Base-by-base conservation (phyloP, 2,329 filamentous ascomycete species). In the Hymenoscyphus repandus region DNA sequence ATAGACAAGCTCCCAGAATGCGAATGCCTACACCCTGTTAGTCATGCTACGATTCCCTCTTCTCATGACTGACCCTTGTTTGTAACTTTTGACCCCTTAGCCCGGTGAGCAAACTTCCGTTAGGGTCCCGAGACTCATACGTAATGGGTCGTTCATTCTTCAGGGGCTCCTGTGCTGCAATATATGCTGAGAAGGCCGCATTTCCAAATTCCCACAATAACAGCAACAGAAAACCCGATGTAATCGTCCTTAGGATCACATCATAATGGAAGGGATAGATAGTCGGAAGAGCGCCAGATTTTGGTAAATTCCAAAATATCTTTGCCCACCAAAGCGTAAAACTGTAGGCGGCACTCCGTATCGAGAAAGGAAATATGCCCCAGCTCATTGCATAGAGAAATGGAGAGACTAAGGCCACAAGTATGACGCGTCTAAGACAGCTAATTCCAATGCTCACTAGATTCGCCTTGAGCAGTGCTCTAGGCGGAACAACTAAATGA, bases 111-210 rank as follows among this genome's bases (percentile, higher is more conserved):
- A 97, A 74, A 65, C 88, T 96, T 33, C 90, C 90, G 63, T 96
- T 97, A 1, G 92, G 89, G 67, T 96, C 91, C 64, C 88, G 93
- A 13, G 90, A 88, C 58, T 92, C 88, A 15, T 80, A 79, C 0
- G 90, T 96, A 50, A 97, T 78, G 3, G 91, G 90, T 62, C 85
- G 80, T n/a, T 79, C 85, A 58, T 88, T 88, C 72, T 95, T 96
- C 48, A 95, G 66, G 0, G 92, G 92, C 60, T 87, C 82, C 66
- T 86, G 85, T 22, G 84, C 22, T 27, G 22, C 82, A 63, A 96
- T 80, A 67, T 90, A 90, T n/a, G 84, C 70, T 5, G 86, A 85
- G 66, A 96, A 96, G 22, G 87, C 80, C 27, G 79, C 72, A 64
- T 93, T 95, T 37, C 84, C 82, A 20, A 85, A 73, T 51, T 89